Conservation (phyloP, 108 stramenopile species). For the Epithemia pelagica region DNA sequence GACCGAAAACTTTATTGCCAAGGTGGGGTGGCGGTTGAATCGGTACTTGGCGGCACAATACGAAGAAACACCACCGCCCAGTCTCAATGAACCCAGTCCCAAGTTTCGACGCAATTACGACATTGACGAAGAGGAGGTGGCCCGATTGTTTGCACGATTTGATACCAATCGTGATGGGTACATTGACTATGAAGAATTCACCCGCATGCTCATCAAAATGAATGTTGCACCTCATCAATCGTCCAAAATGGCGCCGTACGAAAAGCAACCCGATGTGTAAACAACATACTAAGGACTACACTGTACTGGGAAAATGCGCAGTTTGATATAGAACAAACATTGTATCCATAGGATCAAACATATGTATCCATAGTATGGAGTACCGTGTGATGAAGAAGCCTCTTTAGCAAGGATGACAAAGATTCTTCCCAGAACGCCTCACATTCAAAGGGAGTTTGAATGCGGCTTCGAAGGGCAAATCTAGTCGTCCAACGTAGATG, state of each 20-base stretch:
- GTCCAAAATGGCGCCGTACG: constrained; percentile 1
- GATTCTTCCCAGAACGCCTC: too few relatives aligned
- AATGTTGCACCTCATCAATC: constrained; percentile 82
- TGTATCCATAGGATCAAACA: too few relatives aligned
- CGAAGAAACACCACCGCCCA: constrained; percentile 73
- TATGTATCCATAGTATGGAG: too few relatives aligned
- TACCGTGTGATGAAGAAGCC: too few relatives aligned
- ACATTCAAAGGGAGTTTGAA: too few relatives aligned
- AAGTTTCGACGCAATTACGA: constrained; percentile 62
- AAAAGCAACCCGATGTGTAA: constrained; percentile 9
- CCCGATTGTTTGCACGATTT: constrained; percentile 77
- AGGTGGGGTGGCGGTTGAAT: constrained; percentile 88
- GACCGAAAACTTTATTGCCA: constrained; percentile 90
- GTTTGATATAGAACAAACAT: too few relatives aligned
- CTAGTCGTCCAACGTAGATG: too few relatives aligned
- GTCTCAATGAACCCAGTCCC: constrained; percentile 66
- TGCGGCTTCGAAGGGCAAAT: too few relatives aligned
- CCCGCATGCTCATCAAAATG: constrained; percentile 86
- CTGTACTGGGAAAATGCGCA: too few relatives aligned
- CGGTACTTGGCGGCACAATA: constrained; percentile 73
- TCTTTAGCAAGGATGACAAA: too few relatives aligned
- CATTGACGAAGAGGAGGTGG: constrained; percentile 80
- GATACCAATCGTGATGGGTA: constrained; percentile 85
- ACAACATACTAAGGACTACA: background rate
- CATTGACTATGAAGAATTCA: constrained; percentile 87